Percentiles rank a stretch among this genome's conserved stretches.
phyloP scores from a whole-genome alignment of 352 stramenopile genomes.

The Phytophthora macrochlamydospora region DNA sequence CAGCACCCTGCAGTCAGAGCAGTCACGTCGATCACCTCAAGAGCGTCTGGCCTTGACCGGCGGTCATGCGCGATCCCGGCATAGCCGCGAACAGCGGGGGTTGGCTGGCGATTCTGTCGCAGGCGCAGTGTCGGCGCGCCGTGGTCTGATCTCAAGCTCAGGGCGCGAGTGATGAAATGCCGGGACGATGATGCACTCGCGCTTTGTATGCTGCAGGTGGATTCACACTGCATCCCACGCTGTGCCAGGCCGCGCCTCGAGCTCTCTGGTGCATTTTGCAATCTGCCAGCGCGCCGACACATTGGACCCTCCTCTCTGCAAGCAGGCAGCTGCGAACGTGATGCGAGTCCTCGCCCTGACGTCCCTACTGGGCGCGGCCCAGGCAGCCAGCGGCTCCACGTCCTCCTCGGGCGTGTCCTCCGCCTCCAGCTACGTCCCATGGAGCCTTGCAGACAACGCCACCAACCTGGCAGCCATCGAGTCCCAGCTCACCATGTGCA shows the following conservation, averaged over 20 bases:
- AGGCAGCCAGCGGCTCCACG: constrained; percentile 13
- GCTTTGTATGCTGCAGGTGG: constrained; percentile 13
- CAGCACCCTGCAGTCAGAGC: background rate
- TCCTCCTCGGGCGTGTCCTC: constrained; percentile 16
- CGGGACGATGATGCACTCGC: background rate
- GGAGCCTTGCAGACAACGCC: constrained; percentile 46
- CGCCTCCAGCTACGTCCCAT: constrained; percentile 37
- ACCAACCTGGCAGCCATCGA: constrained; percentile 33
- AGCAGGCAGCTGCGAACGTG: background rate
- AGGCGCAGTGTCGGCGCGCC: constrained; percentile 23
- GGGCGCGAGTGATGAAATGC: background rate
- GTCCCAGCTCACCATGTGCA: constrained; percentile 59
- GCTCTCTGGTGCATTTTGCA: constrained; percentile 15
- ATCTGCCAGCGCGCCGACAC: constrained; percentile 13
- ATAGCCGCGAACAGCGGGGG: constrained; percentile 21
- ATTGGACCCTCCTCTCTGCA: constrained; percentile 12
- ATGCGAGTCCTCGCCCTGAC: constrained; percentile 18
- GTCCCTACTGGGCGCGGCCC: constrained; percentile 18
- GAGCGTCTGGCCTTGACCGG: constrained; percentile 1
- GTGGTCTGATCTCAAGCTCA: constrained; percentile 15
- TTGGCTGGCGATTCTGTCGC: constrained; percentile 5
- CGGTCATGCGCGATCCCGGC: constrained; percentile 21
- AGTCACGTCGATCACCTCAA: constrained; percentile 4
- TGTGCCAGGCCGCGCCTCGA: background rate
- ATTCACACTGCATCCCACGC: constrained; percentile 16